Percentiles rank a stretch among this genome's conserved stretches.
Conservation (phyloP, 2,329 filamentous ascomycete species). For the Pseudogymnoascus sp. region DNA sequence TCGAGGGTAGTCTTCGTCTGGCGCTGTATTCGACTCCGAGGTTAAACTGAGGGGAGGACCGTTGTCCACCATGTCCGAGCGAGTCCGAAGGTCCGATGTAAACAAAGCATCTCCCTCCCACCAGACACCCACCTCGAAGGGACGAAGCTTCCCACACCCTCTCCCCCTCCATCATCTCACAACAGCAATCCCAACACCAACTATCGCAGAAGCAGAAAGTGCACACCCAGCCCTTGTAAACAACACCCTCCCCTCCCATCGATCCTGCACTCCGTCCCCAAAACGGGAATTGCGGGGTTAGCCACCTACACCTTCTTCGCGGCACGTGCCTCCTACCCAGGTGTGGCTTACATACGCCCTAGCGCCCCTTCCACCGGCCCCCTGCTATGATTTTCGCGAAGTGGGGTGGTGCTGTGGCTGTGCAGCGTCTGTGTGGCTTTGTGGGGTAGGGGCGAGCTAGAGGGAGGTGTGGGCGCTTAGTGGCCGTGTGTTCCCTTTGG, state of each 20-base stretch:
- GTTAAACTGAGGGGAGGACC: not conserved
- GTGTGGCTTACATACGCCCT: not conserved
- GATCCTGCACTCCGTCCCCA: not conserved
- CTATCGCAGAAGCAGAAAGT: not conserved
- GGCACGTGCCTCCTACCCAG: not conserved
- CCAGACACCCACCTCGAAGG: not conserved
- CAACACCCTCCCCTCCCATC: not conserved
- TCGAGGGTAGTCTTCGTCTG: not conserved
- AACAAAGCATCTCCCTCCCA: not conserved
- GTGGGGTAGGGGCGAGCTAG: not conserved
- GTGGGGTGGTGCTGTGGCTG: not conserved
- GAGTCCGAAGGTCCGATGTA: not conserved
- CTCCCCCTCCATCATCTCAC: not conserved
- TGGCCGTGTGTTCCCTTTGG: not conserved
- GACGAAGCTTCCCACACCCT: not conserved
- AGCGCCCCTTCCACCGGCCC: not conserved
- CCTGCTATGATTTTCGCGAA: not conserved
- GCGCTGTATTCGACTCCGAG: not conserved
- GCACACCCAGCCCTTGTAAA: not conserved
- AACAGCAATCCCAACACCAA: not conserved
- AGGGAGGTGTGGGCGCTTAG: not conserved
- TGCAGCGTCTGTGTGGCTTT: not conserved
- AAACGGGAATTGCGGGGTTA: not conserved
- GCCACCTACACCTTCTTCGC: not conserved
- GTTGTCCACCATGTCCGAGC: not conserved